Base-by-base conservation (phyloP, 208 protist species). In the Endotrypanum monterogeii region DNA sequence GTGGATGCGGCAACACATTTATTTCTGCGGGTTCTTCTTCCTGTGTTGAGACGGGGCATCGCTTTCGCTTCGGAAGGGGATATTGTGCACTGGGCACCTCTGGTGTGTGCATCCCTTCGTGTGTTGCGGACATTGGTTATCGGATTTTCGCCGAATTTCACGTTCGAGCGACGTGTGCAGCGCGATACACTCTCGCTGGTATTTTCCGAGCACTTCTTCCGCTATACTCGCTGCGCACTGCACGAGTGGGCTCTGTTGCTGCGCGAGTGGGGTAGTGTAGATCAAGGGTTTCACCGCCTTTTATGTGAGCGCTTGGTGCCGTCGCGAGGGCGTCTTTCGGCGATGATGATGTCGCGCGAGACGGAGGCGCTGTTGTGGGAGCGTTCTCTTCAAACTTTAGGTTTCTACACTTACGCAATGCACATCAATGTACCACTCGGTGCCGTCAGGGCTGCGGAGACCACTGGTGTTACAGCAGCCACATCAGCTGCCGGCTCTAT, bases 31-130 rank as follows among this genome's bases (percentile, higher is more conserved):
- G 70, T 63, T 11, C 72, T 91, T 52, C 68, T 91, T 20, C 82
- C 84, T 0, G 67, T 60, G 20, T 71, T 91, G 51, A 61, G 79
- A 32, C 78, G 74, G 51, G 79, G 84, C 44, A 79, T 81, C 48
- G 83, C 83, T 3, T 78, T 82, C 6, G 62, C 71, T n/a, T 84
- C 81, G 1, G 85, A 90, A 63, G 83, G 66, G 1, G 88, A 93
- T 12, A 73, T 85, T 2, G 46, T 73, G n/a, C 50, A 41, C 28
- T 76, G 66, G 51, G 58, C 80, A 0, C 80, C 80, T 9, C 68
- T 85, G 25, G 82, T 84, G n/a, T 72, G 69, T 44, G 80, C 80
- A 9, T 71, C 80, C 8, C 73, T 91, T 61, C 74, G 75, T 14
- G 78, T 80, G 9, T 54, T 81, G 55, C 73, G 79, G 7, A 73